These are phyloP conservation scores for Globisporangium emineosum DNA, from an alignment of 352 stramenopile genomes.

Conservation along the genomic window DNA sequence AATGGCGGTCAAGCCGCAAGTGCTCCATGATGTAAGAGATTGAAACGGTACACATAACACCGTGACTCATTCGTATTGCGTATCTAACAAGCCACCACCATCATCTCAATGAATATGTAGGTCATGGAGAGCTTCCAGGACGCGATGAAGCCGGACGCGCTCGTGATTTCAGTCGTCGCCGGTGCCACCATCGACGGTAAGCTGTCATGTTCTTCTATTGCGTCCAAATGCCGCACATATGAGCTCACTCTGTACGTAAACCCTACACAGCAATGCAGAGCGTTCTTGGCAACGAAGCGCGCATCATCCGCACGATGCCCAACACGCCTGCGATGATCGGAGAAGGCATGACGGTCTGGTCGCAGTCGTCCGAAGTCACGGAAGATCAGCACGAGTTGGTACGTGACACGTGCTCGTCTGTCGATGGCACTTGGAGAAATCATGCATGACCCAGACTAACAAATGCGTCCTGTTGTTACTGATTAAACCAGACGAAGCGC, in stretches of 20 bases:
- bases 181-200: slow-evolving; percentile 71
- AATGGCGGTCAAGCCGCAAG: slow-evolving; percentile 94
- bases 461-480: neutral
- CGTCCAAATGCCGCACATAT: neutral
- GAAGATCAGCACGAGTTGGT: slow-evolving; percentile 69
- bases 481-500: slow-evolving; percentile 52
- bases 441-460: neutral
- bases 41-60: too few species aligned
- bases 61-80: neutral
- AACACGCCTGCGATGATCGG: slow-evolving; percentile 96
- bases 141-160: slow-evolving; percentile 48
- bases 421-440: too few species aligned
- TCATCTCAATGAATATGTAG: slow-evolving; percentile 18
- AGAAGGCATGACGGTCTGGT: slow-evolving; percentile 95
- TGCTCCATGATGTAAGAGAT: slow-evolving; percentile 73
- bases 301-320: slow-evolving; percentile 93
- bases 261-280: slow-evolving; percentile 38
- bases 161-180: slow-evolving; percentile 85
- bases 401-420: neutral
- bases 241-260: neutral
- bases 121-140: slow-evolving; percentile 63
- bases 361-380: slow-evolving; percentile 68
- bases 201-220: neutral
- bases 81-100: neutral
- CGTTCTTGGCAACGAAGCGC: slow-evolving; percentile 54